Base-by-base conservation (phyloP, 1,284 basidiomycete species). In the Inonotus obliquus region DNA sequence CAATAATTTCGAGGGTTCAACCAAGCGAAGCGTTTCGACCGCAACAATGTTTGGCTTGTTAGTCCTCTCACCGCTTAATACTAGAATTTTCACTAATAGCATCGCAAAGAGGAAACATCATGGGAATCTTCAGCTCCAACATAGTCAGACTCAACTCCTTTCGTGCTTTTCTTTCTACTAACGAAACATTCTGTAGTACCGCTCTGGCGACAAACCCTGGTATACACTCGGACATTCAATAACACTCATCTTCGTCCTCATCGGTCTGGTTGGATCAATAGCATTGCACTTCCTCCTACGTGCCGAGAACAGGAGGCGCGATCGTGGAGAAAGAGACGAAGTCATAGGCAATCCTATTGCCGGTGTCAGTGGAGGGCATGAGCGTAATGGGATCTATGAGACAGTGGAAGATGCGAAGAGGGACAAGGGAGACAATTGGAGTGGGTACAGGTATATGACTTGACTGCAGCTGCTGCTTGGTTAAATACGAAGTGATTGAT, bases 1-100 rank as follows among this genome's bases (percentile, higher is more conserved):
- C 27, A 87, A 86, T 67, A 89, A 88, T 67, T 80, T 87, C 21
- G 87, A 90, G 74, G 87, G 89, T 9, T 80, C 82, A 0, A 91
- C 89, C 72, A 91, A 90, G 67, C 84, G 89, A 21, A 85, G 85
- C 65, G 87, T 89, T 1, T 81, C 85, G 0, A 75, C 90, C 27
- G 89, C 78, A 0, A 85, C 89, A 83, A 79, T 83, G 4, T 86
- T 88, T 59, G 80, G 82, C 45, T 71, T 67, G 72, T 74, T 41
- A 64, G 72, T 58, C 35, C 38, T 9, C 13, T 54, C 37, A 29
- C 45, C 27, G 11, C n/a, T n/a, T n/a, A 32, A 32, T 32, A 4
- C 32, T 32, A 32, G 19, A 11, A 44, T 10, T n/a, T n/a, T n/a
- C n/a, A 29, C 5, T 23, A 21, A 11, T 11, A 10, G 17, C 52